Percentiles rank a stretch among this genome's conserved stretches.
phyloP scores from a whole-genome alignment of 129 eudicot genomes.

The Lonicera japonica region DNA sequence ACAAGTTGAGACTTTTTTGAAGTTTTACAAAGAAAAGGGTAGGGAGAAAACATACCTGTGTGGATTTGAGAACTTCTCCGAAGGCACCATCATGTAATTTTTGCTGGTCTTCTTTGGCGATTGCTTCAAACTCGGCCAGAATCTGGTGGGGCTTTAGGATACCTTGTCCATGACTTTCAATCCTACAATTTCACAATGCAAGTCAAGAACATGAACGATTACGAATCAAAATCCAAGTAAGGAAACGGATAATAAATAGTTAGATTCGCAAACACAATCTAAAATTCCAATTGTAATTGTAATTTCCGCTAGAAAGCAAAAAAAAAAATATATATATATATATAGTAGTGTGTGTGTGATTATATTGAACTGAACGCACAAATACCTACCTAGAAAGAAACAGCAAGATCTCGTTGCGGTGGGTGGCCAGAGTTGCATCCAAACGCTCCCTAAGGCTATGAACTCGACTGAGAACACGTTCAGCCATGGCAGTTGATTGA shows the following conservation, averaged over 20 bases:
- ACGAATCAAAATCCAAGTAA: not conserved
- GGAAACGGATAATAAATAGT: not conserved
- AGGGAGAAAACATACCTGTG: conserved; percentile 44
- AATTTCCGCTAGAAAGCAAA: not conserved
- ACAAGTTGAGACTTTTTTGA: too few species aligned
- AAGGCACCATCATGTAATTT: conserved; percentile 69
- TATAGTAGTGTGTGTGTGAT: too few species aligned
- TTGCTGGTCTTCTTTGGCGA: conserved; percentile 34
- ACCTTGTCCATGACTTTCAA: conserved; percentile 81
- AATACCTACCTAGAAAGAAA: conserved; percentile 72
- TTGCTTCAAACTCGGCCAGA: conserved; percentile 69
- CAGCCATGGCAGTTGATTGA: conserved; percentile 41
- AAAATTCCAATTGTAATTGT: too few species aligned
- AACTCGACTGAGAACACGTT: conserved; percentile 73
- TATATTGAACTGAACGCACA: too few species aligned
- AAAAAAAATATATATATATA: not conserved
- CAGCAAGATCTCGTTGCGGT: conserved; percentile 68
- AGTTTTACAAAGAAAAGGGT: too few species aligned
- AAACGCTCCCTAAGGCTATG: conserved; percentile 89
- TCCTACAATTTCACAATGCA: conserved; percentile 30
- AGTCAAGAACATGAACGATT: not conserved
- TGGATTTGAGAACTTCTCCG: conserved; percentile 65
- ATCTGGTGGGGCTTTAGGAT: conserved; percentile 85
- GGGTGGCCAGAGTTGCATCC: conserved; percentile 69
- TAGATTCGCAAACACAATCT: too few species aligned